Evolutionary conservation across 163 green algal species (phyloP).

Genomic region (Chloromonas sp.): DNA sequence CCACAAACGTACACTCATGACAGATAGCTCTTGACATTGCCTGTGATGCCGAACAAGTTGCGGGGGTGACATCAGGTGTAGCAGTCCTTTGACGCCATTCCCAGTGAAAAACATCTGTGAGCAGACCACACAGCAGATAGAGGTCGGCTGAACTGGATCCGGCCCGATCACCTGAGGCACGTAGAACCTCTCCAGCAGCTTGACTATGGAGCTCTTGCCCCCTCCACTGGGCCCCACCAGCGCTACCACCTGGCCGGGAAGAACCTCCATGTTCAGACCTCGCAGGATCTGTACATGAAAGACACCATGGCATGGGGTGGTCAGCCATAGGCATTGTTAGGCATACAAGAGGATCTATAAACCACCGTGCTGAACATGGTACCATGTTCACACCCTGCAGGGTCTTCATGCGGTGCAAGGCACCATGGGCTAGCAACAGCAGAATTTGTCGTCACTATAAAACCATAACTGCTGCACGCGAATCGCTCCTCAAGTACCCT

Average conservation of each 20-base stretch:
- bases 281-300: slow-evolving; percentile 7
- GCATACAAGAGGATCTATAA: slow-evolving; percentile 48
- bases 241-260: slow-evolving; percentile 66
- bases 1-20: too few species aligned
- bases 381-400: too few species aligned
- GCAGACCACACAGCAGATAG: too few species aligned
- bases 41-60: background rate
- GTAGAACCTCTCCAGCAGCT: slow-evolving; percentile 39
- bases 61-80: too few species aligned
- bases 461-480: too few species aligned
- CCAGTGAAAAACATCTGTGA: too few species aligned
- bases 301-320: background rate
- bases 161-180: slow-evolving; percentile 36
- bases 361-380: too few species aligned
- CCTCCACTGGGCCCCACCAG: slow-evolving; percentile 79
- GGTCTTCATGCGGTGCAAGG: slow-evolving; percentile 5
- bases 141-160: too few species aligned
- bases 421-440: too few species aligned
- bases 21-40: background rate
- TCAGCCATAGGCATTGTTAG: background rate
- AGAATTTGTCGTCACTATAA: too few species aligned
- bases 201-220: slow-evolving; percentile 61
- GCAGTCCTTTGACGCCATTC: too few species aligned
- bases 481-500: too few species aligned
- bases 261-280: slow-evolving; percentile 4